These are phyloP conservation scores for Starmerella apis DNA, from an alignment of 805 yeast species.

Conservation along the genomic window DNA sequence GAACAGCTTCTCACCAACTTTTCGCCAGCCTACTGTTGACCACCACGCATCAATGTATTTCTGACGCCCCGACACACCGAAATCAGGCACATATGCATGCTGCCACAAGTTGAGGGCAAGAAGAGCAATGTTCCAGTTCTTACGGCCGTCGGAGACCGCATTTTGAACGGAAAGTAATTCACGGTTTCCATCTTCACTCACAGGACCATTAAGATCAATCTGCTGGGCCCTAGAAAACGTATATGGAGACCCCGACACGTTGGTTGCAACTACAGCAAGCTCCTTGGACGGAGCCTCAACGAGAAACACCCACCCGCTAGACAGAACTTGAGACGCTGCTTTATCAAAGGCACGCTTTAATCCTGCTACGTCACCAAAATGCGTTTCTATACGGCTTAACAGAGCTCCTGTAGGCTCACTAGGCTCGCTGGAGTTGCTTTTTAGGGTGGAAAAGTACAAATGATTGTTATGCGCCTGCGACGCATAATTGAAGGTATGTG, in stretches of 20 bases:
- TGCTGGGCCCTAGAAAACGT: slow-evolving; percentile 50
- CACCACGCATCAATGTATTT: slow-evolving; percentile 65
- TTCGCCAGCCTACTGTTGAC: slow-evolving; percentile 73
- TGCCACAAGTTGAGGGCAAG: slow-evolving; percentile 82
- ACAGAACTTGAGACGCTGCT: slow-evolving; percentile 62
- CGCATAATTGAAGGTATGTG: slow-evolving; percentile 73
- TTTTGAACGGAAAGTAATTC: slow-evolving; percentile 37
- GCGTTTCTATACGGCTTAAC: slow-evolving; percentile 39
- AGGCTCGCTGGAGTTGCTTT: slow-evolving; percentile 38
- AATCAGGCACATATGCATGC: slow-evolving; percentile 73
- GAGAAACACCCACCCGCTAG: slow-evolving; percentile 88
- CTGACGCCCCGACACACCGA: slow-evolving; percentile 64
- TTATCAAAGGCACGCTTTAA: slow-evolving; percentile 59
- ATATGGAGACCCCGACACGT: slow-evolving; percentile 79
- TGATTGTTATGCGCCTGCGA: slow-evolving; percentile 91
- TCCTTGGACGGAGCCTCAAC: slow-evolving; percentile 46
- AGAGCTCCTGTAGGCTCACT: slow-evolving; percentile 22
- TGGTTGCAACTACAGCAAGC: slow-evolving; percentile 68
- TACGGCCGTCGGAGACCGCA: slow-evolving; percentile 28
- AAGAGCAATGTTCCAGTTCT: slow-evolving; percentile 45
- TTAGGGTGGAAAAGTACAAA: slow-evolving; percentile 45
- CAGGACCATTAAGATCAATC: slow-evolving; percentile 65
- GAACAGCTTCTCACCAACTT: slow-evolving; percentile 25
- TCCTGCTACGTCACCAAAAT: slow-evolving; percentile 70
- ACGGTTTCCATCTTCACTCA: slow-evolving; percentile 44